Conservation (phyloP, 176 grass and related monocot genomes). For the Eragrostis nindensis region DNA sequence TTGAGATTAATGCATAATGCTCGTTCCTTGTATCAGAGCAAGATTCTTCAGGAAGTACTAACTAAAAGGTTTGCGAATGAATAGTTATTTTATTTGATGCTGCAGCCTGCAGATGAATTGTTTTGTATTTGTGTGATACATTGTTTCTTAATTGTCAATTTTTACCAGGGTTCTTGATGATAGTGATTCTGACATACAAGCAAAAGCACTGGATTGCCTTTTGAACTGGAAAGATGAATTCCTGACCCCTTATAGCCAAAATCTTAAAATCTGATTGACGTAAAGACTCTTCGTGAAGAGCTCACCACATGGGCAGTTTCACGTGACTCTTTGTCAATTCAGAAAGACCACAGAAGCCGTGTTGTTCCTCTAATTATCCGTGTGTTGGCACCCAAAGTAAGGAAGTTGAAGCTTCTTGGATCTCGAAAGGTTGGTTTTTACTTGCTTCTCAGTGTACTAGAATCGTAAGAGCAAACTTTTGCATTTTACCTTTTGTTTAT, state of each 20-base stretch:
- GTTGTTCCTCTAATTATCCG: conserved; percentile 83
- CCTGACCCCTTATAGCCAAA: conserved; percentile 59
- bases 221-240: conserved; percentile 90
- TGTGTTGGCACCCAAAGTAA: conserved; percentile 81
- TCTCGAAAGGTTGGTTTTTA: conserved; percentile 81
- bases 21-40: conserved; percentile 76
- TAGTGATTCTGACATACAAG: conserved; percentile 76
- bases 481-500: neutral
- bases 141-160: conserved; percentile 24
- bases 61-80: conserved; percentile 64
- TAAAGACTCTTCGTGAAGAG: conserved; percentile 86
- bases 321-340: conserved; percentile 62
- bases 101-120: neutral
- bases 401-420: conserved; percentile 82
- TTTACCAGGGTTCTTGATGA: conserved; percentile 83
- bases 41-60: conserved; percentile 76
- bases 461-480: neutral
- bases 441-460: conserved; percentile 14
- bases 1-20: conserved; percentile 80
- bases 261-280: conserved; percentile 72
- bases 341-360: conserved; percentile 69
- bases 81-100: conserved; percentile 35
- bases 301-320: conserved; percentile 94
- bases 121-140: conserved; percentile 26
- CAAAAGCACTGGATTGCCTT: conserved; percentile 86